Conservation (phyloP, 257 asterid genomes). For the Solanum pimpinellifolium region DNA sequence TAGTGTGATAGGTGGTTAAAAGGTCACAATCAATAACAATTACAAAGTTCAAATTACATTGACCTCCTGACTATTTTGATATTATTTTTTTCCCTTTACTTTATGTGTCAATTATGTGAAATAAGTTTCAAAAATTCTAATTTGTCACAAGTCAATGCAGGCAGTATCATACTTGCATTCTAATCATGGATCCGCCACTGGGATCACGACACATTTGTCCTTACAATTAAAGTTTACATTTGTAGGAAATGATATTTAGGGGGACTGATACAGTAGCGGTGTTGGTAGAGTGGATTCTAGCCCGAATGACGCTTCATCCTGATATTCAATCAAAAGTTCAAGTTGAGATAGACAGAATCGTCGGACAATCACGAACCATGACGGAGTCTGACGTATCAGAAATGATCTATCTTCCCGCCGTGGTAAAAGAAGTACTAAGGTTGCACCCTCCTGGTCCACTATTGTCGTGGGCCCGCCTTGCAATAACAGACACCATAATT, state of each 20-base stretch:
- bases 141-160: not conserved
- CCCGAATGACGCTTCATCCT: slow-evolving; percentile 59
- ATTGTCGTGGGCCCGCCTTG: slow-evolving; percentile 74
- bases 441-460: slow-evolving; percentile 93
- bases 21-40: not conserved
- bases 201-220: not conserved
- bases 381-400: slow-evolving; percentile 41
- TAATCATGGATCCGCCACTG: not conserved
- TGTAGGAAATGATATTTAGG: slow-evolving; percentile 83
- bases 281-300: slow-evolving; percentile 69
- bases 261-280: slow-evolving; percentile 81
- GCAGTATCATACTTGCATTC: not conserved
- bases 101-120: not conserved
- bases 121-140: not conserved
- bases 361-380: slow-evolving; percentile 36
- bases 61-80: not conserved
- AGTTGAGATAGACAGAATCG: slow-evolving; percentile 44
- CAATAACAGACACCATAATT: slow-evolving; percentile 39
- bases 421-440: slow-evolving; percentile 63
- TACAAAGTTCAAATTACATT: not conserved
- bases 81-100: not conserved
- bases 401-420: slow-evolving; percentile 47
- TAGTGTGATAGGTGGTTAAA: not conserved
- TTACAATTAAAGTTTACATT: not conserved
- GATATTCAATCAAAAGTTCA: slow-evolving; percentile 51